Base-by-base conservation (phyloP, 1,284 basidiomycete genomes). In the Leccinum pallidistipes region DNA sequence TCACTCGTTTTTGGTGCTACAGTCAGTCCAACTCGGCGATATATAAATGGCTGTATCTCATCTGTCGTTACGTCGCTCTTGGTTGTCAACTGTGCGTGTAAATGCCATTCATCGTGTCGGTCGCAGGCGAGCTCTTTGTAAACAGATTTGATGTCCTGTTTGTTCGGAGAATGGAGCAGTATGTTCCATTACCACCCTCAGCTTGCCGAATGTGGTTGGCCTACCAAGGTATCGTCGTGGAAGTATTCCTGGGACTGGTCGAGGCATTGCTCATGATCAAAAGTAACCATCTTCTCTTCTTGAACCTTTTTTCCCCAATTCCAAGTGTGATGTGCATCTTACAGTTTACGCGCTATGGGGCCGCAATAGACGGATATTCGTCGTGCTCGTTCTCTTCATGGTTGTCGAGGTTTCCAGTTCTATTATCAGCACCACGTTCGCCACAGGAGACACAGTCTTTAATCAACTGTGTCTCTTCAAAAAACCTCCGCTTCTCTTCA, bases 221-320 rank as follows among this genome's bases (percentile, higher is more conserved):
- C 24, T 66, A 66, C 40, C 65, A 66, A 36, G 62, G 55, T 12
- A 36, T 53, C 11, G 10, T 58, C 14, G 36, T 58, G 36, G 52
- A 58, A 27, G 45, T 59, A 21, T 58, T 62, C 27, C 24, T 66
- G 14, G 56, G 60, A 5, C 34, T 66, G 8, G 61, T 65, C 5
- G 64, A 65, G 14, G 61, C 54, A 7, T 59, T 65, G 47, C 55
- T 65, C 31, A 65, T 65, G 57, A 45, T 62, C 31, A 53, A 60
- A 64, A 52, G 61, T 64, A 61, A 52, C 5, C 3, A 14, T 49
- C 11, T 8, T 21, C 27, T 38, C 14, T 12, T 32, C 43, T 14
- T 38, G 3, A 31, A 4, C 24, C 10, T 2, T 31, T 51, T 52
- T 31, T 1, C 27, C 5, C 10, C 47, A 3, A 16, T 52, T 52